Conservation (phyloP, 495 filamentous ascomycete species). For the Endocarpon pusillum region DNA sequence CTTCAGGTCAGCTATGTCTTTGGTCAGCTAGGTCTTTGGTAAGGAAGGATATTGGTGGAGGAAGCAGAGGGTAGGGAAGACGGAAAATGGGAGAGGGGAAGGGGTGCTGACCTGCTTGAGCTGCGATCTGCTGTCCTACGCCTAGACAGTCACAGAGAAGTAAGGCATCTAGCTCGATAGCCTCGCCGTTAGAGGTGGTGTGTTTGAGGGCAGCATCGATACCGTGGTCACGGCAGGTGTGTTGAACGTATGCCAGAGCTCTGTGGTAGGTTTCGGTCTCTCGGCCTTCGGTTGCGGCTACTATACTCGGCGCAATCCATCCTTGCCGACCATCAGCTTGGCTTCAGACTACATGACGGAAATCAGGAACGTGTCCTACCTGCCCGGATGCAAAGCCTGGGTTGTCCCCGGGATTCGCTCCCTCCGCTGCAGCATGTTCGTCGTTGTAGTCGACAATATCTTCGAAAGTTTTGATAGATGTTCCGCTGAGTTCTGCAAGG, state of each 20-base stretch:
- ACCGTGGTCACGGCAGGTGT: slow-evolving; percentile 40
- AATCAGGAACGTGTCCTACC: slow-evolving; percentile 46
- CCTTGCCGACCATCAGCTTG: no score
- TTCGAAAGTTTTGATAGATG: slow-evolving; percentile 40
- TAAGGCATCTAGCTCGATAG: slow-evolving; percentile 6
- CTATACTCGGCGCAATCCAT: no score
- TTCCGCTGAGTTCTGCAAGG: slow-evolving; percentile 46
- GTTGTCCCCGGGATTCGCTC: slow-evolving; percentile 39
- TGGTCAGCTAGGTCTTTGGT: no score
- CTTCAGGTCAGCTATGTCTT: no score
- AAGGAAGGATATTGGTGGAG: no score
- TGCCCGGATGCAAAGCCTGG: slow-evolving; percentile 56
- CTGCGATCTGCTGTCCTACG: slow-evolving; percentile 39
- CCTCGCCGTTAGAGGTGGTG: background rate
- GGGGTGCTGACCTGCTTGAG: no score
- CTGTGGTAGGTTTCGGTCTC: slow-evolving; percentile 48
- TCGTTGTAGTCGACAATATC: slow-evolving; percentile 54
- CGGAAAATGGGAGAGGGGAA: no score
- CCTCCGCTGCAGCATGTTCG: slow-evolving; percentile 48
- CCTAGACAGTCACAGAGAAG: slow-evolving; percentile 47
- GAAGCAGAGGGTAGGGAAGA: no score
- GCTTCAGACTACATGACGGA: no score
- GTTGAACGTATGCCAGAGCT: slow-evolving; percentile 42
- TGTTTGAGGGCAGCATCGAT: slow-evolving; percentile 47
- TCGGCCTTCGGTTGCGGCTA: slow-evolving; percentile 36